Percentiles rank a stretch among this genome's conserved stretches.
These are phyloP conservation scores for Aeschynomene evenia DNA, from an alignment of 306 rosid species.

Conservation along the genomic window DNA sequence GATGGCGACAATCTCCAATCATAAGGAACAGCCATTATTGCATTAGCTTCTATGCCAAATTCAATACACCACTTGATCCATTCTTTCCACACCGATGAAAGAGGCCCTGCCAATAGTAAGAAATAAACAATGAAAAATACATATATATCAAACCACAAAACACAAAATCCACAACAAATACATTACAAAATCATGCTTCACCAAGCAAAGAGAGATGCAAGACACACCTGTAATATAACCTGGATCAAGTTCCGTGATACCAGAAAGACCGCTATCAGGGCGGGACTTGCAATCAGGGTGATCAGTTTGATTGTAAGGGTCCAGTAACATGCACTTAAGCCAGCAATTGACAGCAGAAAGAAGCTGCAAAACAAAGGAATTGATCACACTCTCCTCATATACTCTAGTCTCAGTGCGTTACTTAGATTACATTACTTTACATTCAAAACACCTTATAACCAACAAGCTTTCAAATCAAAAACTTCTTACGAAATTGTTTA, in stretches of 20 bases:
- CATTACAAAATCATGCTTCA: neutral
- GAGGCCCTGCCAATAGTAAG: conserved; percentile 63
- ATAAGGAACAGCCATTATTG: conserved; percentile 94
- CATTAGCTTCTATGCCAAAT: conserved; percentile 95
- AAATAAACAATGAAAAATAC: neutral
- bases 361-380: conserved; percentile 51
- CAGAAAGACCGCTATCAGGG: conserved; percentile 98
- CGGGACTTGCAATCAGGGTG: conserved; percentile 94
- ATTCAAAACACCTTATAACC: neutral
- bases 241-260: conserved; percentile 96
- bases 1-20: conserved; percentile 97
- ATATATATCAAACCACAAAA: neutral
- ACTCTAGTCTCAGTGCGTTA: neutral
- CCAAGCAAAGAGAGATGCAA: neutral
- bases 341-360: conserved; percentile 97
- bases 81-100: conserved; percentile 95
- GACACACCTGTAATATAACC: conserved; percentile 86
- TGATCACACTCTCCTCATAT: neutral
- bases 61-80: conserved; percentile 99
- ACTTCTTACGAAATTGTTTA: neutral
- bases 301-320: conserved; percentile 92
- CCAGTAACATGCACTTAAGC: conserved; percentile 92
- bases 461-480: neutral
- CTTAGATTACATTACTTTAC: too few relatives aligned
- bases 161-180: conserved; percentile 1